Evolutionary conservation across 805 yeast species (phyloP).

Genomic region (Wickerhamomyces chaumierensis): DNA sequence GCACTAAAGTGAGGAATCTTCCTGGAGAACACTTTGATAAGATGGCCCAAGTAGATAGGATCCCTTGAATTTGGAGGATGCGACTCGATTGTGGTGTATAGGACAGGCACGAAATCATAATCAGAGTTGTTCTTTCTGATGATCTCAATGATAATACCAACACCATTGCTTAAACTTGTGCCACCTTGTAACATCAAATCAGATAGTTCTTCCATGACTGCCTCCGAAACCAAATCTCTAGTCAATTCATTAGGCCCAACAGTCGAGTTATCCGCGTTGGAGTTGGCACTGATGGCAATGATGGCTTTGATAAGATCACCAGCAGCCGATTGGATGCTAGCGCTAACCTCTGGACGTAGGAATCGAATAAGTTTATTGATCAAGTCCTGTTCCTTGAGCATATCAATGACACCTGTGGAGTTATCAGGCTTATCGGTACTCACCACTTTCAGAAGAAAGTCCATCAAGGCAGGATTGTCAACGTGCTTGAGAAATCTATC

Average conservation of each 20-base stretch:
- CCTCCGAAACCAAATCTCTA: conserved; percentile 75
- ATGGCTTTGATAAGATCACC: conserved; percentile 93
- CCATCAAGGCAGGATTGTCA: conserved; percentile 92
- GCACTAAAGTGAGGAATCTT: conserved; percentile 59
- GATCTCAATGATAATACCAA: conserved; percentile 86
- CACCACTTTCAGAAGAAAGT: conserved; percentile 76
- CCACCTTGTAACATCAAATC: conserved; percentile 74
- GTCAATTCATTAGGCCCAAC: conserved; percentile 95
- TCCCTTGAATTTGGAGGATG: conserved; percentile 92
- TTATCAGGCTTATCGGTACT: conserved; percentile 87
- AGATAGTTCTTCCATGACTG: conserved; percentile 55
- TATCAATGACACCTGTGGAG: conserved; percentile 78
- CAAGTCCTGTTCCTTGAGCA: conserved; percentile 59
- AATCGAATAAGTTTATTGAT: conserved; percentile 64
- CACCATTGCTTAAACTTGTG: conserved; percentile 86
- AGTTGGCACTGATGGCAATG: conserved; percentile 88
- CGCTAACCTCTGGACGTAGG: conserved; percentile 53
- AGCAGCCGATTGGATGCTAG: conserved; percentile 82
- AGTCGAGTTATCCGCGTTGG: conserved; percentile 77
- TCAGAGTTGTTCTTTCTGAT: conserved; percentile 94
- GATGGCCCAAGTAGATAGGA: conserved; percentile 82
- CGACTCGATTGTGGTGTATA: conserved; percentile 69
- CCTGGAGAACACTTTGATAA: conserved; percentile 68
- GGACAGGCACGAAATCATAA: conserved; percentile 81
- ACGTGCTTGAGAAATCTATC: conserved; percentile 75